Evolutionary conservation across 2,329 filamentous ascomycete species (phyloP).

Genomic region (Fusarium sp.): DNA sequence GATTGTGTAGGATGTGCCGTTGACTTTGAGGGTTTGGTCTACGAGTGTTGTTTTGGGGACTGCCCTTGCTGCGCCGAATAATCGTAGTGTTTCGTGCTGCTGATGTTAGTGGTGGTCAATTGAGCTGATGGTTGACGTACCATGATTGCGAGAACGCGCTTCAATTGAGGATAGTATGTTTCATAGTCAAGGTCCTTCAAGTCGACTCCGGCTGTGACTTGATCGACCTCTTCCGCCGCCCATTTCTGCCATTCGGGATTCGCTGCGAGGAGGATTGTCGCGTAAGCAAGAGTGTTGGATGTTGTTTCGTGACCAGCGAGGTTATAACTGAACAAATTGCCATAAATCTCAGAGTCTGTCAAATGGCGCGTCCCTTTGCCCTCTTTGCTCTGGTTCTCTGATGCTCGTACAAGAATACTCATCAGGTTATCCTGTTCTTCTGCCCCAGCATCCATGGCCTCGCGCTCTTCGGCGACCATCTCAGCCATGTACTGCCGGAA

Average conservation of each 20-base stretch:
- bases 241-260: constrained; percentile 55
- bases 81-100: constrained; percentile 31
- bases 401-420: constrained; percentile 32
- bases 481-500: constrained; percentile 35
- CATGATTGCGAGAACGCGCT: constrained; percentile 32
- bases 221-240: constrained; percentile 49
- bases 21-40: constrained; percentile 23
- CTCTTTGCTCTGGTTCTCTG: constrained; percentile 10
- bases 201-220: constrained; percentile 13
- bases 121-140: not conserved
- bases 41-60: constrained; percentile 27
- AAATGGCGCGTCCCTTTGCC: constrained; percentile 33
- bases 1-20: constrained; percentile 25
- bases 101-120: not conserved
- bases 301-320: constrained; percentile 62
- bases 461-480: constrained; percentile 26
- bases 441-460: constrained; percentile 12
- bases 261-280: constrained; percentile 53
- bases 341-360: constrained; percentile 55
- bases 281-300: constrained; percentile 53
- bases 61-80: constrained; percentile 31
- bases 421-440: constrained; percentile 26
- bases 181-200: constrained; percentile 30
- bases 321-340: constrained; percentile 58
- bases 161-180: constrained; percentile 29